Conservation (phyloP, 108 stramenopile species). For the Cyclostephanos tholiformis region DNA sequence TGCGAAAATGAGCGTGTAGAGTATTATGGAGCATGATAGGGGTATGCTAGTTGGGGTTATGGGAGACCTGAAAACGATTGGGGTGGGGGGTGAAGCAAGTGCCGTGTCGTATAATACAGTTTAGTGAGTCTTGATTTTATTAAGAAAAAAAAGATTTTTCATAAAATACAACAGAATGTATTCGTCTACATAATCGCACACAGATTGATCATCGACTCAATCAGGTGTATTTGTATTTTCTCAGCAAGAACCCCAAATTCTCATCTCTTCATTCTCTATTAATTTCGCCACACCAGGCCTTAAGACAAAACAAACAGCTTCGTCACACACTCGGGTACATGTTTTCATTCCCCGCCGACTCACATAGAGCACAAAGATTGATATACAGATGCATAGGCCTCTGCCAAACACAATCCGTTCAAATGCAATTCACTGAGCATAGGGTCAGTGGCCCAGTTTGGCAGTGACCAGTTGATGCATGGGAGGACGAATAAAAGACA, state of each 20-base stretch:
- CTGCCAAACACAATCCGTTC: slow-evolving; percentile 72
- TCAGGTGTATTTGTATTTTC: too few relatives aligned
- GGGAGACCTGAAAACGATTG: too few relatives aligned
- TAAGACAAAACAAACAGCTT: neutral
- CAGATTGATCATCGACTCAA: too few relatives aligned
- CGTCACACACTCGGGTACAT: neutral
- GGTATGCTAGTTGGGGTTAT: neutral
- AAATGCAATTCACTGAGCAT: slow-evolving; percentile 50
- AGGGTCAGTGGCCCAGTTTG: slow-evolving; percentile 79
- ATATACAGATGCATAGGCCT: slow-evolving; percentile 73
- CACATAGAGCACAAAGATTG: slow-evolving; percentile 50
- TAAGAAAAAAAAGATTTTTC: too few relatives aligned
- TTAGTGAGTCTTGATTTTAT: too few relatives aligned
- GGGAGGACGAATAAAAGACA: slow-evolving; percentile 68
- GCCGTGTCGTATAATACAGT: too few relatives aligned
- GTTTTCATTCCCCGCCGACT: neutral
- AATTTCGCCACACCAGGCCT: neutral
- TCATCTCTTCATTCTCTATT: too few relatives aligned
- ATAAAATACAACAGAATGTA: too few relatives aligned
- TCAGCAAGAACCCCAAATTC: too few relatives aligned
- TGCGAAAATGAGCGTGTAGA: neutral
- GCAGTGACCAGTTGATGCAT: slow-evolving; percentile 74
- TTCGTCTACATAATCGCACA: too few relatives aligned
- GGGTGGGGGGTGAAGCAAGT: too few relatives aligned
- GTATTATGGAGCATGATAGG: neutral